phyloP scores from a whole-genome alignment of 805 yeast species.

The Vanderwaltozyma tropicalis region DNA sequence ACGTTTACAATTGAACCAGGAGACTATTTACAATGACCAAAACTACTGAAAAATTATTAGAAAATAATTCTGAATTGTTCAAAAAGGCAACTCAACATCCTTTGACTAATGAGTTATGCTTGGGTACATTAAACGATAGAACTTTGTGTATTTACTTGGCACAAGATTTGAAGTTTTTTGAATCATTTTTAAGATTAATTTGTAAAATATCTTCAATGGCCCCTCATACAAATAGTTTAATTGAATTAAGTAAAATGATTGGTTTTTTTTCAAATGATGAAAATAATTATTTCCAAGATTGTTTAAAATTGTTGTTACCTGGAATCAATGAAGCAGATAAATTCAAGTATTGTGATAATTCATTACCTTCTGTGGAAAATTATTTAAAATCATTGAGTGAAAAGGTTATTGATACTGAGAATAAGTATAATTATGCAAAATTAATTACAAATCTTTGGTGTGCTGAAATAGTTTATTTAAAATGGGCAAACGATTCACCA shows the following conservation, averaged over 20 bases:
- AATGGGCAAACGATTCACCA: constrained; percentile 39
- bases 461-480: constrained; percentile 42
- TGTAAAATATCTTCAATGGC: constrained; percentile 37
- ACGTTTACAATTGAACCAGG: too few species aligned
- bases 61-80: constrained; percentile 19
- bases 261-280: constrained; percentile 42
- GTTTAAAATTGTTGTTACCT: constrained; percentile 19
- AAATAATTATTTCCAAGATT: constrained; percentile 36
- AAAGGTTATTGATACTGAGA: neutral
- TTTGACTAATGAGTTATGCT: constrained; percentile 36
- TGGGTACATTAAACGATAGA: constrained; percentile 35
- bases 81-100: constrained; percentile 30
- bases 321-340: constrained; percentile 8
- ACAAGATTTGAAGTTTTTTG: constrained; percentile 42
- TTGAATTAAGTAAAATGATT: constrained; percentile 38
- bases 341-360: constrained; percentile 7
- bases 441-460: constrained; percentile 35
- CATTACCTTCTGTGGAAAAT: constrained; percentile 27
- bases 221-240: constrained; percentile 30
- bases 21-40: neutral
- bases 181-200: constrained; percentile 32
- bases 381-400: constrained; percentile 26
- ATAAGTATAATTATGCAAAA: constrained; percentile 27
- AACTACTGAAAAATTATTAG: constrained; percentile 18
- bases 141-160: constrained; percentile 35